A percentile compares a stretch with the other conserved stretches of the same genome.
These are phyloP conservation scores for Trichoderma citrinoviride DNA, from an alignment of 2,329 filamentous ascomycete genomes.

Conservation along the genomic window DNA sequence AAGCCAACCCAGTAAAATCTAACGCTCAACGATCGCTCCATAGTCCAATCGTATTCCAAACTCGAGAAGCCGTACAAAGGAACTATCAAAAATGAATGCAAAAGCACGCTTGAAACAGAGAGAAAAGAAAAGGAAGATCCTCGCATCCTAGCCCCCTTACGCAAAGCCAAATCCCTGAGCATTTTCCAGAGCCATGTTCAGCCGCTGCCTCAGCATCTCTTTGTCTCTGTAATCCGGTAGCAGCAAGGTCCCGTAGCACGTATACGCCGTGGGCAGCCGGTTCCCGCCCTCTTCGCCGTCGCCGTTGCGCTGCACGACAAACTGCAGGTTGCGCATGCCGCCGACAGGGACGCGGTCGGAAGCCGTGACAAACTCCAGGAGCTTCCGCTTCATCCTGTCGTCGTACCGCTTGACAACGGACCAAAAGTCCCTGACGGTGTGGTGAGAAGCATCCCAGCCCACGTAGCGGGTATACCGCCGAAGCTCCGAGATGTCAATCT, in stretches of 20 bases:
- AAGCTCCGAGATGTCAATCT: conserved; percentile 75
- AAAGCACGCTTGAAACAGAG: neutral
- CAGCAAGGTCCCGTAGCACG: conserved; percentile 86
- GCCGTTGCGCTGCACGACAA: conserved; percentile 77
- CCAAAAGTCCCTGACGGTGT: conserved; percentile 80
- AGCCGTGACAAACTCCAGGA: conserved; percentile 94
- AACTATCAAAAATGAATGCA: neutral
- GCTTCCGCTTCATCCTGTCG: conserved; percentile 65
- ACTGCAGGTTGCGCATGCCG: conserved; percentile 77
- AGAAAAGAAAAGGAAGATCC: no score
- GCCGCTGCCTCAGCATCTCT: conserved; percentile 68
- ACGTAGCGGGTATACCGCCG: conserved; percentile 73
- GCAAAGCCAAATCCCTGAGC: conserved; percentile 85
- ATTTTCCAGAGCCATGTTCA: conserved; percentile 85
- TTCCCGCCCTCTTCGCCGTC: conserved; percentile 53
- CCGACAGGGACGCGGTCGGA: conserved; percentile 87
- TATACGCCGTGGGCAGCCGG: conserved; percentile 80
- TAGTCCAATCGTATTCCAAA: neutral
- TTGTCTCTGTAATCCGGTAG: conserved; percentile 76
- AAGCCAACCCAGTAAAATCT: neutral
- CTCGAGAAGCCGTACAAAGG: neutral
- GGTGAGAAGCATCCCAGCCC: conserved; percentile 69
- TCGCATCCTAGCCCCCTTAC: conserved; percentile 35
- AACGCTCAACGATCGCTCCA: neutral
- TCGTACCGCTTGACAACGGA: conserved; percentile 66